phyloP scores from a whole-genome alignment of 2,329 filamentous ascomycete species.

The Aspergillus versicolor region DNA sequence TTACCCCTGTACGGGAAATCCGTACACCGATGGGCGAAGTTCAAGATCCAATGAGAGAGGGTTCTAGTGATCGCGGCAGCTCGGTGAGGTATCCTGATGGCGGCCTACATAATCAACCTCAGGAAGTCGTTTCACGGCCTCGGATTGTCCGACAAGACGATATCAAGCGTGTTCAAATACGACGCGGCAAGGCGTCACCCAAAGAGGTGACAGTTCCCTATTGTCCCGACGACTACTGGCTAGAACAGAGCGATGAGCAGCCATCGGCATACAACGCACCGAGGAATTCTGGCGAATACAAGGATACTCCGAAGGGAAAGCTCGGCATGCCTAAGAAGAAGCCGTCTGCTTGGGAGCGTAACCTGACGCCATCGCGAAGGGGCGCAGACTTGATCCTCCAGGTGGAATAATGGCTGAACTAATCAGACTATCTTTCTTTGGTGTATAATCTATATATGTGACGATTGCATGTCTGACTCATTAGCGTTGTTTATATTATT shows the following conservation, averaged over 20 bases:
- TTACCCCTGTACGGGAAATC: slow-evolving; percentile 25
- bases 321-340: slow-evolving; percentile 22
- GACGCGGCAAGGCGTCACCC: slow-evolving; percentile 27
- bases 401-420: slow-evolving; percentile 25
- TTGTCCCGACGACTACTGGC: slow-evolving; percentile 32
- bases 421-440: neutral
- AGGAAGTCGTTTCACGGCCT: slow-evolving; percentile 33
- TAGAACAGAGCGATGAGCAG: slow-evolving; percentile 15
- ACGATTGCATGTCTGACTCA: neutral
- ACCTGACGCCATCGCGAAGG: slow-evolving; percentile 31
- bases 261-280: neutral
- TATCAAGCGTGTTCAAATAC: slow-evolving; percentile 33
- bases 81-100: slow-evolving; percentile 20
- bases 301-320: slow-evolving; percentile 6
- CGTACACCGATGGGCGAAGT: slow-evolving; percentile 17
- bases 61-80: neutral
- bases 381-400: slow-evolving; percentile 33
- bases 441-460: neutral
- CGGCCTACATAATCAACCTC: slow-evolving; percentile 24
- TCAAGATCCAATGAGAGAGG: slow-evolving; percentile 5
- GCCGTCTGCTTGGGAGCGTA: slow-evolving; percentile 25
- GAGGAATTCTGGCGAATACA: slow-evolving; percentile 7
- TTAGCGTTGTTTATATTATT: slow-evolving; percentile 1
- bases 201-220: slow-evolving; percentile 26
- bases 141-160: slow-evolving; percentile 33